Evolutionary conservation across 1,139 yeast species (phyloP).

Genomic region (Geotrichum fermentans): DNA sequence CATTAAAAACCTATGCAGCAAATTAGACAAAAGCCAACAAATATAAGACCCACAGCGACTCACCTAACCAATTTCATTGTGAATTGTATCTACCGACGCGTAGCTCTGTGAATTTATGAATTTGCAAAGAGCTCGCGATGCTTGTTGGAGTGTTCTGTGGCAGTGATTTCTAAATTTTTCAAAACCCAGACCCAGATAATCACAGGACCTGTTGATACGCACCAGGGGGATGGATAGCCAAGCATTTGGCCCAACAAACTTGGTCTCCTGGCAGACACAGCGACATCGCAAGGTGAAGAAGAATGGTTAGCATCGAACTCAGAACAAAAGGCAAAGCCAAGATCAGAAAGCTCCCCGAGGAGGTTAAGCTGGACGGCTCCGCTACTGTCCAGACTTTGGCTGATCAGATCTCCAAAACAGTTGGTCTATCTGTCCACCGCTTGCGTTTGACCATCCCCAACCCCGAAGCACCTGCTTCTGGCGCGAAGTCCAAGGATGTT

Average conservation of each 20-base stretch:
- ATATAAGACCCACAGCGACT: constrained; percentile 19
- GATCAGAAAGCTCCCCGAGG: constrained; percentile 31
- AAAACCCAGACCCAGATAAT: constrained; percentile 5
- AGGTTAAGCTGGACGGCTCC: constrained; percentile 29
- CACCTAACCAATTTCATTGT: constrained; percentile 53
- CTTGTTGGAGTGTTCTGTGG: neutral
- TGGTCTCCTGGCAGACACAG: neutral
- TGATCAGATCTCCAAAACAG: constrained; percentile 28
- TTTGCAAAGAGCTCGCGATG: neutral
- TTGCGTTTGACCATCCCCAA: constrained; percentile 36
- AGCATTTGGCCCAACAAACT: neutral
- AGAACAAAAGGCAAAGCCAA: constrained; percentile 29
- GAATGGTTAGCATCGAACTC: constrained; percentile 29
- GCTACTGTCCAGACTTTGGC: constrained; percentile 29
- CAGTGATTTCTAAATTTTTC: constrained; percentile 7
- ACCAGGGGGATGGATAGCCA: neutral
- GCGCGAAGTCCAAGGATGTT: constrained; percentile 36
- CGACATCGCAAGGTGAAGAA: neutral
- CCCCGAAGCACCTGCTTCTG: constrained; percentile 25
- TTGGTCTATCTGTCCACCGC: constrained; percentile 35
- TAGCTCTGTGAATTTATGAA: too few relatives aligned
- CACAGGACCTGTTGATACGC: neutral
- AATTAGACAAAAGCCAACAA: neutral
- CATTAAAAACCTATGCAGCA: constrained; percentile 61
- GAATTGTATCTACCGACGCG: neutral